These are phyloP conservation scores for Podospora tetraspora DNA, from an alignment of 495 filamentous ascomycete species.

Conservation along the genomic window DNA sequence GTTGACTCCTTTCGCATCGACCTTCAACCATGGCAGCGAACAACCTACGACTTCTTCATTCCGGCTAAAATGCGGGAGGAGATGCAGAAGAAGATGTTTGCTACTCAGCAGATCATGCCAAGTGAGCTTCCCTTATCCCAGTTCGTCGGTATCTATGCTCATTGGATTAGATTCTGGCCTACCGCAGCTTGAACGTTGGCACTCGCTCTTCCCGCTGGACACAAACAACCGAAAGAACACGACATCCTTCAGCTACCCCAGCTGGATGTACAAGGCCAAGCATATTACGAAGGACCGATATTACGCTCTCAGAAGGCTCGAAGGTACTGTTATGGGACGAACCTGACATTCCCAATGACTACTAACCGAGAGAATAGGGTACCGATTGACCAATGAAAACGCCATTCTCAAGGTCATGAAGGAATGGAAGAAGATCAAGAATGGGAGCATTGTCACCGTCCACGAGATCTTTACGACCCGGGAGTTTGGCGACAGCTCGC, in stretches of 20 bases:
- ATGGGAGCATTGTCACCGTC: constrained; percentile 76
- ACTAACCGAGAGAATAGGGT: constrained; percentile 19
- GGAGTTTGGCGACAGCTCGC: constrained; percentile 87
- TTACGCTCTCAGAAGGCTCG: constrained; percentile 79
- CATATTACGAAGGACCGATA: constrained; percentile 78
- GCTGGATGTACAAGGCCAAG: constrained; percentile 94
- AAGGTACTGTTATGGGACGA: constrained; percentile 42
- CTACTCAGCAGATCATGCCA: constrained; percentile 75
- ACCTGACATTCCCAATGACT: neutral
- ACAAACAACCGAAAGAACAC: constrained; percentile 65
- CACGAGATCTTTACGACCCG: constrained; percentile 91
- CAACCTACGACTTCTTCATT: constrained; percentile 85
- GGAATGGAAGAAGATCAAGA: constrained; percentile 84
- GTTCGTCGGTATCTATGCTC: neutral
- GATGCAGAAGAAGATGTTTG: constrained; percentile 81
- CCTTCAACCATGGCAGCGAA: constrained; percentile 73
- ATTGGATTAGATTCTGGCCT: constrained; percentile 50
- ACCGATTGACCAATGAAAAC: constrained; percentile 77
- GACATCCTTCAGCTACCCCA: constrained; percentile 73
- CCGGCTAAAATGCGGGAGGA: constrained; percentile 79
- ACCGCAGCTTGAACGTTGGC: constrained; percentile 77
- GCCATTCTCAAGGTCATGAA: constrained; percentile 73
- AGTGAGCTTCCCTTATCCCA: constrained; percentile 46
- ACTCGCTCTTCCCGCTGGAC: constrained; percentile 88
- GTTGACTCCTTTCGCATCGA: constrained; percentile 76